phyloP scores from a whole-genome alignment of 1,139 yeast species.

The Lodderomyces oxycetoniae region DNA sequence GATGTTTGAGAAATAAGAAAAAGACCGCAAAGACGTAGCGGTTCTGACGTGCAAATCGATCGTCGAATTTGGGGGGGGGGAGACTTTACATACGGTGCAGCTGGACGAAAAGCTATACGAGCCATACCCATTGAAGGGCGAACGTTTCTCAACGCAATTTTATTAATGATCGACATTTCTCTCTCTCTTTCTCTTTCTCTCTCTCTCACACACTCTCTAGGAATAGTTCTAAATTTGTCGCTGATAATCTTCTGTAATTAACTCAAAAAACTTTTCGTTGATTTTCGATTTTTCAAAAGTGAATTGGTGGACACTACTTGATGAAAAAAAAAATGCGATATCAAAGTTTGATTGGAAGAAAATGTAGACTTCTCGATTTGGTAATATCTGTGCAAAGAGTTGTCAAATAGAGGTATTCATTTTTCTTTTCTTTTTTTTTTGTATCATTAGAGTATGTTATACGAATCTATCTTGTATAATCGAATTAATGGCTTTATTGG shows the following conservation, averaged over 20 bases:
- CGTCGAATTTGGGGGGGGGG: no score
- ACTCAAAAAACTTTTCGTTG: no score
- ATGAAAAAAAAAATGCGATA: no score
- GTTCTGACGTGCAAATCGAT: no score
- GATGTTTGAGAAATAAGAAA: no score
- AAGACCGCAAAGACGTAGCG: neutral
- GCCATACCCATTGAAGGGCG: constrained; percentile 38
- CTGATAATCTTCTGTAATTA: no score
- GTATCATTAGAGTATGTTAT: neutral
- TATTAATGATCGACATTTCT: constrained; percentile 42
- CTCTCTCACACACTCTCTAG: constrained; percentile 1
- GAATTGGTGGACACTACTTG: no score
- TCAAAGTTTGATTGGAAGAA: constrained; percentile 33
- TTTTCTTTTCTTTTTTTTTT: neutral
- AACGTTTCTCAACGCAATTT: constrained; percentile 44
- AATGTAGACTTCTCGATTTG: constrained; percentile 30
- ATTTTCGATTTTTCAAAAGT: no score
- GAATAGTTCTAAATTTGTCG: no score
- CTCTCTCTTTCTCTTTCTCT: constrained; percentile 4
- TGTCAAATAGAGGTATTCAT: neutral
- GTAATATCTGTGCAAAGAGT: constrained; percentile 13
- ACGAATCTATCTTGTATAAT: constrained; percentile 19
- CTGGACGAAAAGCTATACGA: constrained; percentile 39
- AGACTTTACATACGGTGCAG: constrained; percentile 39
- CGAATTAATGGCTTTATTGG: constrained; percentile 26